Conservation (phyloP, 2,329 filamentous ascomycete species). For the Phymatotrichopsis omnivora region DNA sequence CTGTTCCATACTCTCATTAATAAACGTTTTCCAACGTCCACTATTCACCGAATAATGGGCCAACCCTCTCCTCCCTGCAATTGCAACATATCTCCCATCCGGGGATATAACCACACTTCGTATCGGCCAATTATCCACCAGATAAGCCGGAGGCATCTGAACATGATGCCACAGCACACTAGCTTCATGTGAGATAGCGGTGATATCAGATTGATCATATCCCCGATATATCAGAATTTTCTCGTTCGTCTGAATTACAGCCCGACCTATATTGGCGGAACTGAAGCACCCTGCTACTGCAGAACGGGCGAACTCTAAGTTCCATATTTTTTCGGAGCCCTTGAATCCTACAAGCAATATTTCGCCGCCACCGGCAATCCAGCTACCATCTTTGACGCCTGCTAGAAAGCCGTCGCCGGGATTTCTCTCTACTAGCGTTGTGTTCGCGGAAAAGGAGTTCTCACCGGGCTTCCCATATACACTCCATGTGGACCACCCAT, state of each 20-base stretch:
- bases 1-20: slow-evolving; percentile 68
- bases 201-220: slow-evolving; percentile 82
- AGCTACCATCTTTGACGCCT: slow-evolving; percentile 66
- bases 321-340: slow-evolving; percentile 59
- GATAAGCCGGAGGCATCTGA: slow-evolving; percentile 72
- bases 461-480: slow-evolving; percentile 88
- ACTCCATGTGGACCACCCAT: slow-evolving; percentile 93
- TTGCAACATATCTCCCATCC: slow-evolving; percentile 86
- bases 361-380: slow-evolving; percentile 81
- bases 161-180: slow-evolving; percentile 84
- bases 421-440: slow-evolving; percentile 52
- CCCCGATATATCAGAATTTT: slow-evolving; percentile 88
- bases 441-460: slow-evolving; percentile 68
- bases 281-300: slow-evolving; percentile 88
- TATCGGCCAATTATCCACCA: slow-evolving; percentile 90
- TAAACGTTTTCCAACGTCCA: slow-evolving; percentile 90
- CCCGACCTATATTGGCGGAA: slow-evolving; percentile 79
- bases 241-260: slow-evolving; percentile 76
- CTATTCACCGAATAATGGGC: slow-evolving; percentile 94
- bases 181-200: slow-evolving; percentile 81
- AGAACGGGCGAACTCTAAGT: slow-evolving; percentile 85
- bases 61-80: slow-evolving; percentile 85
- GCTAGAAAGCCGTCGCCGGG: slow-evolving; percentile 68
- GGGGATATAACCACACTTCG: slow-evolving; percentile 75
- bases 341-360: slow-evolving; percentile 51